These are phyloP conservation scores for Penicillium sp. DNA, from an alignment of 2,329 filamentous ascomycete genomes.

Conservation along the genomic window DNA sequence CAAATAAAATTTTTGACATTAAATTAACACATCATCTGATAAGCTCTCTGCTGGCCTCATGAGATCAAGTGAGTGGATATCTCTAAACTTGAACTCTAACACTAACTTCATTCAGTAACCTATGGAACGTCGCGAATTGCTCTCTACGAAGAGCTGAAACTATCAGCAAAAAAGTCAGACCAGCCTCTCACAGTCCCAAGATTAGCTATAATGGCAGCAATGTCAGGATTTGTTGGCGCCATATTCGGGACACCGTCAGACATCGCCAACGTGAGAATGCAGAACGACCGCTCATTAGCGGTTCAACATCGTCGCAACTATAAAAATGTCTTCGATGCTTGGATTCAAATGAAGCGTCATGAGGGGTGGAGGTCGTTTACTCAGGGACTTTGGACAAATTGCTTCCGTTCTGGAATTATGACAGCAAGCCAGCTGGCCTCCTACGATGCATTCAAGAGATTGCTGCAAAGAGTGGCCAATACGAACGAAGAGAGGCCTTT, in stretches of 20 bases:
- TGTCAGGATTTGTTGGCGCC: constrained; percentile 23
- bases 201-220: constrained; percentile 15
- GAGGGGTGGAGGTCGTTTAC: constrained; percentile 21
- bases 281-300: constrained; percentile 24
- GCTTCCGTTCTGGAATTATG: constrained; percentile 79
- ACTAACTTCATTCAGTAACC: constrained; percentile 17
- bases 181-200: constrained; percentile 9
- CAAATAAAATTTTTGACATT: not conserved
- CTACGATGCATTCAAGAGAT: constrained; percentile 77
- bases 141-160: constrained; percentile 25
- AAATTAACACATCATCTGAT: not conserved
- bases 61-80: constrained; percentile 17
- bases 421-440: constrained; percentile 79
- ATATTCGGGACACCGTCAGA: constrained; percentile 26
- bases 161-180: constrained; percentile 6
- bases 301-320: constrained; percentile 20
- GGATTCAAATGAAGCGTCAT: constrained; percentile 22
- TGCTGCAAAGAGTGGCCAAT: constrained; percentile 65
- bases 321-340: constrained; percentile 24
- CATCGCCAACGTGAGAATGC: constrained; percentile 29
- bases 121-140: constrained; percentile 28
- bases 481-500: constrained; percentile 65
- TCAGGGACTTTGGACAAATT: constrained; percentile 68
- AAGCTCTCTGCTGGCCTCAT: constrained; percentile 26
- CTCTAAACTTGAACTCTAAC: not conserved